Conservation (phyloP, 768 basidiomycete genomes). For the Psilocybe cubensis region DNA sequence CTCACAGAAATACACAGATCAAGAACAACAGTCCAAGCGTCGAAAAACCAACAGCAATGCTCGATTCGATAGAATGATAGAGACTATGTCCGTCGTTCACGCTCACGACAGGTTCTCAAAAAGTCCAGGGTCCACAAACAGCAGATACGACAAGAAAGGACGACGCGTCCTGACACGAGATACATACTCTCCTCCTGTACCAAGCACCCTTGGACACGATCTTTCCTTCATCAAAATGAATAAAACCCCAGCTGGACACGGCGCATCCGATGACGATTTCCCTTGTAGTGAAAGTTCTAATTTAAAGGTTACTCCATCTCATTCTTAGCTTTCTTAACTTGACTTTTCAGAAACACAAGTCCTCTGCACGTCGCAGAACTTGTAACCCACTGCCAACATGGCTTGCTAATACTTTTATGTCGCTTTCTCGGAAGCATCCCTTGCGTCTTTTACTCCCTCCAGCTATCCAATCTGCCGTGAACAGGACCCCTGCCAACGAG, state of each 20-base stretch:
- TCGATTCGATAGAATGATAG: constrained; percentile 70
- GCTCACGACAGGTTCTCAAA: constrained; percentile 2
- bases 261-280: constrained; percentile 2
- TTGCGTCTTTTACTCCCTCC: constrained; percentile 45
- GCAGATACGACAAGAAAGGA: constrained; percentile 34
- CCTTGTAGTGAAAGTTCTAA: constrained; percentile 16
- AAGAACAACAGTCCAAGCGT: constrained; percentile 42
- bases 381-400: constrained; percentile 52
- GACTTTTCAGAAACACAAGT: constrained; percentile 7
- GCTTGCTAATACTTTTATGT: constrained; percentile 56
- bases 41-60: constrained; percentile 49
- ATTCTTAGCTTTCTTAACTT: constrained; percentile 1
- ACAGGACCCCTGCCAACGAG: background rate
- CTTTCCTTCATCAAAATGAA: constrained; percentile 50
- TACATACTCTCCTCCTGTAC: constrained; percentile 36
- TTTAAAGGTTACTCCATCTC: constrained; percentile 21
- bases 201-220: constrained; percentile 38
- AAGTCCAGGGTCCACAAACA: background rate
- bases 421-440: constrained; percentile 49
- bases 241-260: background rate
- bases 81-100: constrained; percentile 49
- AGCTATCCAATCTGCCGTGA: constrained; percentile 6
- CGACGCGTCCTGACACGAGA: constrained; percentile 15
- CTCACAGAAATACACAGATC: constrained; percentile 5
- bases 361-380: constrained; percentile 20